These are phyloP conservation scores for Tardiomyces depauwii DNA, from an alignment of 1,139 yeast genomes.

Conservation along the genomic window DNA sequence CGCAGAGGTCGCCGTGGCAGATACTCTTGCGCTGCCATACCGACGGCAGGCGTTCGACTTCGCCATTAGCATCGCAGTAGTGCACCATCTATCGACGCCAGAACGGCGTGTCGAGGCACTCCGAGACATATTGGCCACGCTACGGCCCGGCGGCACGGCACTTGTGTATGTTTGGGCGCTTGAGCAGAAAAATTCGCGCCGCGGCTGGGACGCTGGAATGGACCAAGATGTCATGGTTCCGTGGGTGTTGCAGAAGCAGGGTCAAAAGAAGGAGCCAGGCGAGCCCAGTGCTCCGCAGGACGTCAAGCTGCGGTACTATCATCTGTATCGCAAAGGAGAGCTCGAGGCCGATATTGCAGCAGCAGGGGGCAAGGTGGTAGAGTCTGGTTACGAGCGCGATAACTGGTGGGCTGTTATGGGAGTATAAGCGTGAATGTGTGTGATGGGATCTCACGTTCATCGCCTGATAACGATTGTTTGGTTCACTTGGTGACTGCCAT, in stretches of 20 bases:
- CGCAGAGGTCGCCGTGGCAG: constrained; percentile 53
- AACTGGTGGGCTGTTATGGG: constrained; percentile 80
- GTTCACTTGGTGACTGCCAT: too few species aligned
- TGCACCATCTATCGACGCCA: constrained; percentile 86
- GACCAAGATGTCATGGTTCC: constrained; percentile 93
- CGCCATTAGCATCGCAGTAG: constrained; percentile 91
- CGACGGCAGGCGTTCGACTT: constrained; percentile 55
- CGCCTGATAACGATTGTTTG: too few species aligned
- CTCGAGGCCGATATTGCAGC: constrained; percentile 50
- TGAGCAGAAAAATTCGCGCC: constrained; percentile 74
- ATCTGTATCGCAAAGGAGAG: constrained; percentile 76
- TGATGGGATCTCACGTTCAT: too few species aligned
- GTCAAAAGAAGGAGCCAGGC: constrained; percentile 13
- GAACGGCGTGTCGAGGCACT: constrained; percentile 72
- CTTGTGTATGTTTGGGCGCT: constrained; percentile 93
- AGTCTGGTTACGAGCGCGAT: constrained; percentile 81
- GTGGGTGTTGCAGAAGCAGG: constrained; percentile 59
- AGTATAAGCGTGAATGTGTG: too few species aligned
- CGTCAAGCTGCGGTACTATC: constrained; percentile 78
- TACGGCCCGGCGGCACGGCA: constrained; percentile 53
- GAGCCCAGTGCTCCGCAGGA: constrained; percentile 23
- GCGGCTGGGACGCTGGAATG: constrained; percentile 85
- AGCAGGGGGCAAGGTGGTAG: constrained; percentile 60
- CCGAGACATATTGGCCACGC: constrained; percentile 46
- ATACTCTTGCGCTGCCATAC: constrained; percentile 67